A percentile compares a stretch with the other conserved stretches of the same genome.
phyloP scores from a whole-genome alignment of 495 filamentous ascomycete species.

The Talaromyces ruber region DNA sequence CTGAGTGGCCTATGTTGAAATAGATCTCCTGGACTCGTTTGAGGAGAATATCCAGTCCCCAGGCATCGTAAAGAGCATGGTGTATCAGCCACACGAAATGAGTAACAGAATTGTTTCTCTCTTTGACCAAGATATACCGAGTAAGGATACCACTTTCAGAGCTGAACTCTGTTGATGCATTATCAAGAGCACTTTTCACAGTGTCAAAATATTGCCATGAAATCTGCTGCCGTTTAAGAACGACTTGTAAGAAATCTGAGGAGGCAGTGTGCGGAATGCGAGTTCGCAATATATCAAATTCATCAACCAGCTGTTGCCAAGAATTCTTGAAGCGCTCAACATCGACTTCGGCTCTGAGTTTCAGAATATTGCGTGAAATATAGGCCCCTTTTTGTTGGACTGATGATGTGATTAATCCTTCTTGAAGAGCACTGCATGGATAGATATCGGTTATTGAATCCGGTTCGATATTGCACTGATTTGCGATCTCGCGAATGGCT shows the following conservation, averaged over 20 bases:
- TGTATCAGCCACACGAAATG: constrained; percentile 58
- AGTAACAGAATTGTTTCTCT: constrained; percentile 12
- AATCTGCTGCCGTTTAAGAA: constrained; percentile 40
- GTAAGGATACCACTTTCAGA: constrained; percentile 48
- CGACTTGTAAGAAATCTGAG: constrained; percentile 44
- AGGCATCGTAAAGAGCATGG: constrained; percentile 66
- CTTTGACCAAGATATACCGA: constrained; percentile 42
- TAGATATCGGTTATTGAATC: constrained; percentile 47
- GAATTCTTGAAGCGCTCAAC: constrained; percentile 40
- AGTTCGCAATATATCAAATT: constrained; percentile 46
- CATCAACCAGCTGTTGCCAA: constrained; percentile 41
- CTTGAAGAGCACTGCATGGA: constrained; percentile 64
- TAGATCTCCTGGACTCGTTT: constrained; percentile 45
- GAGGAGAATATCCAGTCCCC: constrained; percentile 52
- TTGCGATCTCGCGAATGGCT: constrained; percentile 35
- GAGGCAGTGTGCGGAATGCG: constrained; percentile 42
- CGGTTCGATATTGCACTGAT: constrained; percentile 30
- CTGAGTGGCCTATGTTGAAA: constrained; percentile 2
- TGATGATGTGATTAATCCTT: constrained; percentile 57
- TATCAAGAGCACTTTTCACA: constrained; percentile 34
- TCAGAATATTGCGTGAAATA: constrained; percentile 39
- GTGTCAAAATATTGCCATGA: constrained; percentile 34
- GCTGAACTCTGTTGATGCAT: constrained; percentile 34
- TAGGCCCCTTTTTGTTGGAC: constrained; percentile 44
- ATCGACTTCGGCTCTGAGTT: constrained; percentile 32